These are phyloP conservation scores for Triangularia verruculosa DNA, from an alignment of 2,329 filamentous ascomycete species.

Conservation along the genomic window DNA sequence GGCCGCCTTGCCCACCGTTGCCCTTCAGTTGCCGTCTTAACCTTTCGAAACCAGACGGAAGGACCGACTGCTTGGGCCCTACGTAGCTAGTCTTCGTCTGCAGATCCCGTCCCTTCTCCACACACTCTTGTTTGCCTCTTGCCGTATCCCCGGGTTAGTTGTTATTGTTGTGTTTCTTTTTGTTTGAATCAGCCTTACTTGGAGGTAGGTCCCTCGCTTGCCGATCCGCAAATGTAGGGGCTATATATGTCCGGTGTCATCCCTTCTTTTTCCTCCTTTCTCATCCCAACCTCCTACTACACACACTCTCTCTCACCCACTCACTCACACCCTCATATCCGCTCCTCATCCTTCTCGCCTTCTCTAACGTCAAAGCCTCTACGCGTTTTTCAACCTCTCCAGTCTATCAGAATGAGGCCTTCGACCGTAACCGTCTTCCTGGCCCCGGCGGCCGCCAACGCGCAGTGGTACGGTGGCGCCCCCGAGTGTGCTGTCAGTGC, in stretches of 20 bases:
- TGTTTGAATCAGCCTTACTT: background rate
- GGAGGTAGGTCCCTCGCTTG: background rate
- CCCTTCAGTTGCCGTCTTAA: background rate
- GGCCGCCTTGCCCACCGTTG: too few relatives aligned
- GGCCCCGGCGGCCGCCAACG: conserved; percentile 30
- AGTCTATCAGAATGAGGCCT: conserved; percentile 34
- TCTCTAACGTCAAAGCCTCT: background rate
- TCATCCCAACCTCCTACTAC: background rate
- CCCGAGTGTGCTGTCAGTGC: conserved; percentile 43
- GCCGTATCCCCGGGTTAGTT: background rate
- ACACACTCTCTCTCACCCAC: background rate
- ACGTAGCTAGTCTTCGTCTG: background rate
- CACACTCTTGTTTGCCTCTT: background rate
- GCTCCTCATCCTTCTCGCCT: background rate
- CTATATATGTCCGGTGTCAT: background rate
- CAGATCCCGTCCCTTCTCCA: background rate
- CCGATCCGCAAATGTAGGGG: background rate
- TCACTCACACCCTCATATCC: background rate
- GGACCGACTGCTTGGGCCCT: background rate
- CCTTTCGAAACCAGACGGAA: background rate
- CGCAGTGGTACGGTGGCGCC: conserved; percentile 42
- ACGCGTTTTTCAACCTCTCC: background rate
- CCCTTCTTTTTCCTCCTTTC: background rate
- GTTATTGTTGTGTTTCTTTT: background rate
- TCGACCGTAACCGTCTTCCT: conserved; percentile 29